Base-by-base conservation (phyloP, 371 early-diverging fungal species). In the Saksenaea oblongispora region DNA sequence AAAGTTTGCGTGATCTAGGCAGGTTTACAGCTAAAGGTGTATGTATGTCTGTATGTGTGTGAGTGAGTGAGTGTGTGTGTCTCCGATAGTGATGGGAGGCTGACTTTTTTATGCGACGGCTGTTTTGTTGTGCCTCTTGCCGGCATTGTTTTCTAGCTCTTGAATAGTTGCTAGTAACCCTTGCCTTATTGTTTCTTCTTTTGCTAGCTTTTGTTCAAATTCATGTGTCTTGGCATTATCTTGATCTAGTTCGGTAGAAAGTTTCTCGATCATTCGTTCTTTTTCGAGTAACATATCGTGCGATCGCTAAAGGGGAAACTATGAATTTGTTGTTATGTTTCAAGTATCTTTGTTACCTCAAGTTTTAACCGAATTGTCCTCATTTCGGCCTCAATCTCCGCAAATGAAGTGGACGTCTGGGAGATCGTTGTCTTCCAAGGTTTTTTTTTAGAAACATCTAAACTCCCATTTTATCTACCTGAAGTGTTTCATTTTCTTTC, bases 341-440 rank as follows among this genome's bases (percentile, higher is more conserved):
- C 11, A 15, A 53, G n/a, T 14, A 5, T 24, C 18, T 35, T 57
- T 57, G 18, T 57, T 60, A 61, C 66, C 66, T 66, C 56, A 4
- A 66, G 34, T 37, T 66, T 66, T 28, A 66, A 37, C 14, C 44
- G 54, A 15, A 66, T 56, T 14, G 55, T 34, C 7, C 60, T 59
- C 17, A 57, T 53, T 58, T 66, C 57, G 13, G 17, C 56, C 26
- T 63, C 54, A 26, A 63, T 51, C 57, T 63, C 63, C 13, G 44
- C 34, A 56, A 63, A 63, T 5, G 57, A 42, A 17, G 41, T 22
- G 7, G 63, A 63, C 2, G 63, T 53, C 26, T 63, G 37, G 13
- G 56, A 31, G 18, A 63, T 34, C 15, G 57, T 57, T 34, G 56
- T 28, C 63, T 63, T 22, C 22, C 5, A 14, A 7, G 8, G 5